Percentiles rank a stretch among this genome's conserved stretches.
These are phyloP conservation scores for Diaporthe helianthi DNA, from an alignment of 2,329 filamentous ascomycete genomes.

Conservation along the genomic window DNA sequence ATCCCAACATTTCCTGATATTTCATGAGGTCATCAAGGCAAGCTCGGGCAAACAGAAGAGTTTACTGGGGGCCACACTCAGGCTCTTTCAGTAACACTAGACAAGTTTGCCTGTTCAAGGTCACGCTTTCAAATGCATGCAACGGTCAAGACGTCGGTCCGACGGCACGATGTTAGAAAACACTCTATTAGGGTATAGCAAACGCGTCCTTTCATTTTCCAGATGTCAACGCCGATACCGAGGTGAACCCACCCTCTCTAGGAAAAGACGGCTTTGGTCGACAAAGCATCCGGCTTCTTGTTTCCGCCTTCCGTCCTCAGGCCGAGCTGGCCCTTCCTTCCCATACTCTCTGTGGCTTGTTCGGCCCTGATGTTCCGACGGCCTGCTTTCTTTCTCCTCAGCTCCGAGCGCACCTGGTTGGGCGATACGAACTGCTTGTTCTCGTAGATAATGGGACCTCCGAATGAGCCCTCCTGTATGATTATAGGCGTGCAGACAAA, in stretches of 20 bases:
- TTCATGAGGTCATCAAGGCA: not conserved
- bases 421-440: conserved; percentile 97
- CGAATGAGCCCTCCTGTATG: conserved; percentile 93
- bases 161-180: not conserved
- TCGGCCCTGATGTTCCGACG: conserved; percentile 81
- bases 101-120: not conserved
- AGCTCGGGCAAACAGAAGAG: not conserved
- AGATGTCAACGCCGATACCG: conserved; percentile 30
- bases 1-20: too few relatives aligned
- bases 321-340: conserved; percentile 79
- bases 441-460: conserved; percentile 96
- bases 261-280: conserved; percentile 78
- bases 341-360: conserved; percentile 72
- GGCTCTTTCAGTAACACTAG: not conserved
- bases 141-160: not conserved
- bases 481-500: conserved; percentile 94
- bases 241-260: conserved; percentile 48
- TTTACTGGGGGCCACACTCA: not conserved
- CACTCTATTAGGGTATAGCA: conserved; percentile 33
- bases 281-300: conserved; percentile 72
- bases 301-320: conserved; percentile 69
- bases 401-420: conserved; percentile 88
- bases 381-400: conserved; percentile 77
- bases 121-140: not conserved
- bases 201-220: conserved; percentile 24